Evolutionary conservation across 75 land plant genomes (phyloP).

Genomic region (Selaginella moellendorffii): DNA sequence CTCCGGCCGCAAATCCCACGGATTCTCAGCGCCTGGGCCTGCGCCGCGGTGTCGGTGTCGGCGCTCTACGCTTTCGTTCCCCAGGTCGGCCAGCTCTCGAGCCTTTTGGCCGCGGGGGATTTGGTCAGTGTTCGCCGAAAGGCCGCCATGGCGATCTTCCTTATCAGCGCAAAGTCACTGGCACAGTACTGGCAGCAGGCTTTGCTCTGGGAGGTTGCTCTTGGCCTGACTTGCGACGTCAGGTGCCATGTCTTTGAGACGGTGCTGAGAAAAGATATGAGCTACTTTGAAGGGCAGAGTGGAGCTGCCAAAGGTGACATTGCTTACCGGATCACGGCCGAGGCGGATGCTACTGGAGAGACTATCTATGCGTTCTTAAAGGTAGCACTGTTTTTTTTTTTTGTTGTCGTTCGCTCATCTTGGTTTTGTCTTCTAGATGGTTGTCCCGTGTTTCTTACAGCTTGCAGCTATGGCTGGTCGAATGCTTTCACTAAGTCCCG

Average conservation of each 20-base stretch:
- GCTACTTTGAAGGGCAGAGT: slow-evolving; percentile 54
- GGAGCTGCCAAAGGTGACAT: slow-evolving; percentile 55
- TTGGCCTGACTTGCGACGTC: slow-evolving; percentile 29
- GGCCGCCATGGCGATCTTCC: slow-evolving; percentile 23
- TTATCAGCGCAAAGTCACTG: slow-evolving; percentile 25
- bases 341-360: slow-evolving; percentile 61
- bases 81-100: slow-evolving; percentile 29
- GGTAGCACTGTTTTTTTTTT: too few species aligned
- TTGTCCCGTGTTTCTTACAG: slow-evolving; percentile 68
- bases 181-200: slow-evolving; percentile 64
- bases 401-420: too few species aligned
- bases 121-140: slow-evolving; percentile 12
- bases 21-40: slow-evolving; percentile 55
- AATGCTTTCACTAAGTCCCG: slow-evolving; percentile 66
- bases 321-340: slow-evolving; percentile 69
- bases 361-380: slow-evolving; percentile 58
- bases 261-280: slow-evolving; percentile 57
- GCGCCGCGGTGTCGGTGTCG: slow-evolving; percentile 41
- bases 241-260: slow-evolving; percentile 41
- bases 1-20: slow-evolving; percentile 26
- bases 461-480: slow-evolving; percentile 60
- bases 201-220: slow-evolving; percentile 76
- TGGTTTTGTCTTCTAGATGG: slow-evolving; percentile 31
- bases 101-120: slow-evolving; percentile 18
- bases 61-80: slow-evolving; percentile 57